phyloP scores from a whole-genome alignment of 2,329 filamentous ascomycete genomes.

The Penicillium sp. region DNA sequence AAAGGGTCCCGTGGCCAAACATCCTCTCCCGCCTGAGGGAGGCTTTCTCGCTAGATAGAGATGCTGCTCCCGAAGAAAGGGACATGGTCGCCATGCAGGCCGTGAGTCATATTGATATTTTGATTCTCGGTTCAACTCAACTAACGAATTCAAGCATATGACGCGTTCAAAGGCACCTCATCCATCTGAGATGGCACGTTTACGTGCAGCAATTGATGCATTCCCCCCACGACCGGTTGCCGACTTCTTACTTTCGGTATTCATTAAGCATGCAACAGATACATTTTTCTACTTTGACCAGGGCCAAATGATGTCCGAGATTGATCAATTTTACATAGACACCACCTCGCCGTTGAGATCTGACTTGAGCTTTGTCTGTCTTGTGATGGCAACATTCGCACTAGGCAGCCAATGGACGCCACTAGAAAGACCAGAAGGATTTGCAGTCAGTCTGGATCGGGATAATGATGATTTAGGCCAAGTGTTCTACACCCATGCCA shows the following conservation, averaged over 20 bases:
- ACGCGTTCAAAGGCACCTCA: constrained; percentile 5
- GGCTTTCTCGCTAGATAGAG: constrained; percentile 16
- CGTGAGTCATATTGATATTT: constrained; percentile 2
- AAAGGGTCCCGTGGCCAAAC: constrained; percentile 14
- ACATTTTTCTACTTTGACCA: constrained; percentile 25
- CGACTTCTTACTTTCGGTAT: constrained; percentile 19
- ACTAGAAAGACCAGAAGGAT: constrained; percentile 28
- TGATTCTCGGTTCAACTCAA: background rate
- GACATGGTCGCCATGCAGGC: constrained; percentile 19
- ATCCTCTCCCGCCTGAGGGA: constrained; percentile 19
- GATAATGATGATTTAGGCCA: constrained; percentile 29
- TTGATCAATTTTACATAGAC: constrained; percentile 18
- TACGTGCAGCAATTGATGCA: constrained; percentile 9
- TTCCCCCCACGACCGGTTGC: constrained; percentile 19
- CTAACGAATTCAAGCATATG: constrained; percentile 6
- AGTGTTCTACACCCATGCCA: constrained; percentile 33
- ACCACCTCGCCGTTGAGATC: constrained; percentile 8
- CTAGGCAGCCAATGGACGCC: constrained; percentile 40
- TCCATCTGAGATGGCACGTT: constrained; percentile 9
- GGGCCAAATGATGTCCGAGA: constrained; percentile 13
- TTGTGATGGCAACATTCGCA: constrained; percentile 23
- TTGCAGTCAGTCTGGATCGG: background rate
- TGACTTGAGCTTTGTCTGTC: constrained; percentile 19
- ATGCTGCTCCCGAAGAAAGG: constrained; percentile 5
- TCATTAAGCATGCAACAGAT: constrained; percentile 22